Conservation (phyloP, 495 filamentous ascomycete genomes). For the Stereocaulon alpinum region DNA sequence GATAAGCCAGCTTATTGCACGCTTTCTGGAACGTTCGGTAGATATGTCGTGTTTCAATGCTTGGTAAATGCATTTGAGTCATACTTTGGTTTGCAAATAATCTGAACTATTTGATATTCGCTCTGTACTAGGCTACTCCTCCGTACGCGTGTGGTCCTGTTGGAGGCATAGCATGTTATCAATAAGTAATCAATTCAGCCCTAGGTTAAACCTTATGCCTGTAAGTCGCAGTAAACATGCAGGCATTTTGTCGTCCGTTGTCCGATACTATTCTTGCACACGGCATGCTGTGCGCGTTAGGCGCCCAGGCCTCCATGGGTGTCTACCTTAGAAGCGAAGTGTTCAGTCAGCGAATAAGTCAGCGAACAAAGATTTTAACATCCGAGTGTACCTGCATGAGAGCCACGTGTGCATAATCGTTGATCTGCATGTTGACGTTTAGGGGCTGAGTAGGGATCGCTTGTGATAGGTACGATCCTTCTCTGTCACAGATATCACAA, state of each 20-base stretch:
- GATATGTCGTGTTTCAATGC: neutral
- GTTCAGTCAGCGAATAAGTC: slow-evolving; percentile 2
- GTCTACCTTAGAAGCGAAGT: neutral
- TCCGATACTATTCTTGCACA: slow-evolving; percentile 1
- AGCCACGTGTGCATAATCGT: slow-evolving; percentile 5
- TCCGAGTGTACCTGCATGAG: slow-evolving; percentile 4
- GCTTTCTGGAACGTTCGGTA: neutral
- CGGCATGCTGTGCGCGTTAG: slow-evolving; percentile 1
- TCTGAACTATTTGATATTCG: neutral
- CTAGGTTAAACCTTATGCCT: neutral
- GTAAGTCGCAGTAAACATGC: too few species aligned
- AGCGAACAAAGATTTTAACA: neutral
- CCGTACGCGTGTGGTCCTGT: neutral
- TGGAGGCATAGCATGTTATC: neutral
- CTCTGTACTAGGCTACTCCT: neutral
- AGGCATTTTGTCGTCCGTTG: neutral
- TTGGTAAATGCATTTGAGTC: neutral
- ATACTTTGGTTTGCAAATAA: neutral
- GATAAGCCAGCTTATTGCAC: slow-evolving; percentile 1
- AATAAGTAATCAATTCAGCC: neutral
- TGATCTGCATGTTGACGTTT: slow-evolving; percentile 6
- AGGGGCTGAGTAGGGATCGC: slow-evolving; percentile 1
- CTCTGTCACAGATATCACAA: slow-evolving; percentile 2
- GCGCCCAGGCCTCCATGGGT: neutral
- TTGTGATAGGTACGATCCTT: neutral